Evolutionary conservation across 345 rosid genomes (phyloP), one percentile per base, ranked within the genome.

Genomic region (Eucalyptus decipiens): DNA sequence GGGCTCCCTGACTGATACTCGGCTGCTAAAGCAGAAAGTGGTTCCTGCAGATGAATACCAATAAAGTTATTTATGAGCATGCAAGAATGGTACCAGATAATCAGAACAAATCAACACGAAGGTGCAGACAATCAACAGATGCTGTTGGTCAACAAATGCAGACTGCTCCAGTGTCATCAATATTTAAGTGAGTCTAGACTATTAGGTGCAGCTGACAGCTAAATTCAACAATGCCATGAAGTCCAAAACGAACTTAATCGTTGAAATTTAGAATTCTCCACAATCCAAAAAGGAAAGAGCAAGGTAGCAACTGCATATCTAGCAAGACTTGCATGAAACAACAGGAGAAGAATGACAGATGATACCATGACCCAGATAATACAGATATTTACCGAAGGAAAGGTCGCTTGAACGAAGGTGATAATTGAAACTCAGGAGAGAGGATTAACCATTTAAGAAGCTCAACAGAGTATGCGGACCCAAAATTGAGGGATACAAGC

Each of bases 1-100:
- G 96, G 95, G 90, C 98, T 98, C 83, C 99, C 99, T 30, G 97
- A 94, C 92, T 96, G 93, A 87, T 97, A 97, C 86, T 98, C 99
- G 86, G 94, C 95, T n/a, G 96, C 95, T 90, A 98, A 94, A 49
- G 95, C 94, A 58, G 98, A 95, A 43, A 97, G 94, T 62, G 99
- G 97, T 91, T 98, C 99, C 99, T 97, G 93, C 92, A 91, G 45
- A 76, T 37, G 14, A 21, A 76, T 21, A 19, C 45, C 15, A 76
- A 76, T 19, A 37, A 37, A 76, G 28, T 21, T 76, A 83, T 90
- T 24, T 34, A 90, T 85, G 86, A 88, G 49, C 80, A 23, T 40
- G 65, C 85, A 72, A 37, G 89, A 87, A 87, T 65, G 47, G 45
- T 87, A 80, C 60, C 87, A 51, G 48, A 58, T 72, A 67, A 17